phyloP scores from a whole-genome alignment of 75 land plant genomes.

The Sequoia sempervirens region DNA sequence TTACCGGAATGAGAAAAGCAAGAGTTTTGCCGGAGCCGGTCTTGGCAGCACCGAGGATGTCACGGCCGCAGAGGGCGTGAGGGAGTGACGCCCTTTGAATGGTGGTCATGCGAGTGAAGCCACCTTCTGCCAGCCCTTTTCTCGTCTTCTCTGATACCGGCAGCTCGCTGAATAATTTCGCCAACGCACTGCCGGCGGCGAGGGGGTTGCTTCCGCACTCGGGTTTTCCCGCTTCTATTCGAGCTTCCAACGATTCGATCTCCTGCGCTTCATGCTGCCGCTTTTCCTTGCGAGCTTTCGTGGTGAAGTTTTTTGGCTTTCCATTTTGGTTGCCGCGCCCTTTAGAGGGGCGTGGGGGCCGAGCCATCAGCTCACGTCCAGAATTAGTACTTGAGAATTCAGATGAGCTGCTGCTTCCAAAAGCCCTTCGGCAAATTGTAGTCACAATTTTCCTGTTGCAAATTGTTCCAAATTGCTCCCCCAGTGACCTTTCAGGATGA shows the following conservation, averaged over 20 bases:
- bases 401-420: too few relatives aligned
- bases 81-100: slow-evolving; percentile 94
- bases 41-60: slow-evolving; percentile 94
- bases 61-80: slow-evolving; percentile 81
- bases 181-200: slow-evolving; percentile 1
- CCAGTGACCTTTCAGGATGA: too few relatives aligned
- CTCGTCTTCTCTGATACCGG: slow-evolving; percentile 71
- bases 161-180: slow-evolving; percentile 53
- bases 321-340: neutral
- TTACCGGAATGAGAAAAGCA: slow-evolving; percentile 90
- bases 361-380: neutral
- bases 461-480: too few relatives aligned
- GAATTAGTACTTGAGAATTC: too few relatives aligned
- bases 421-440: too few relatives aligned
- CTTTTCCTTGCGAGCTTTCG: slow-evolving; percentile 6
- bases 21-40: slow-evolving; percentile 98
- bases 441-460: too few relatives aligned
- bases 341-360: neutral
- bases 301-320: slow-evolving; percentile 4
- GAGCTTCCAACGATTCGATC: slow-evolving; percentile 56
- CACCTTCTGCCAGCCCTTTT: slow-evolving; percentile 41
- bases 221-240: slow-evolving; percentile 79
- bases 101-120: slow-evolving; percentile 68
- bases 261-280: slow-evolving; percentile 51
- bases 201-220: slow-evolving; percentile 76